These are phyloP conservation scores for Asterochloris sp. DNA, from an alignment of 139 green algal species.

Conservation along the genomic window DNA sequence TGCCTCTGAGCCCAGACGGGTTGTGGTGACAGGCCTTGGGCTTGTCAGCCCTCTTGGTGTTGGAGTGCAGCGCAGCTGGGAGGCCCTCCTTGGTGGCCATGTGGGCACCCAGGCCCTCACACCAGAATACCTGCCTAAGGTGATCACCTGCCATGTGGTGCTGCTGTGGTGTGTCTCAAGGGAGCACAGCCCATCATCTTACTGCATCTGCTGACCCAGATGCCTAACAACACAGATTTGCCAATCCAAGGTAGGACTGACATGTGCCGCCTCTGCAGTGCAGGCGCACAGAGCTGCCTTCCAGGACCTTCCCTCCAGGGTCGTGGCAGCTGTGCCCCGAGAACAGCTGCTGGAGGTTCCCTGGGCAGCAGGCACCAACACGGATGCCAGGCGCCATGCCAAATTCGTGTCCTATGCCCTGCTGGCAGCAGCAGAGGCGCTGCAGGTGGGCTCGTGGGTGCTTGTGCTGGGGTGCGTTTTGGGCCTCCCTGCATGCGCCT, in stretches of 20 bases:
- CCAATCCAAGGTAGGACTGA: background rate
- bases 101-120: conserved; percentile 58
- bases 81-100: conserved; percentile 50
- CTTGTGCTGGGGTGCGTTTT: conserved; percentile 19
- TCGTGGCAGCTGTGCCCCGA: conserved; percentile 54
- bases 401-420: conserved; percentile 55
- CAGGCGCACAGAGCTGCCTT: conserved; percentile 30
- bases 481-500: conserved; percentile 1
- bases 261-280: background rate
- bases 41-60: conserved; percentile 82
- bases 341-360: conserved; percentile 30
- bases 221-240: background rate
- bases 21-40: conserved; percentile 88
- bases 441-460: conserved; percentile 1
- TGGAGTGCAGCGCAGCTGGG: conserved; percentile 63
- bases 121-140: conserved; percentile 67
- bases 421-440: conserved; percentile 50
- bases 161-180: background rate
- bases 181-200: background rate
- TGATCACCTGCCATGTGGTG: background rate
- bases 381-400: conserved; percentile 25
- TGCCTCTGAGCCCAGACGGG: conserved; percentile 23
- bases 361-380: conserved; percentile 12
- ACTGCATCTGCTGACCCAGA: background rate
- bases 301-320: conserved; percentile 50